Conservation (phyloP, 768 basidiomycete genomes). For the Neoboletus magnificus region DNA sequence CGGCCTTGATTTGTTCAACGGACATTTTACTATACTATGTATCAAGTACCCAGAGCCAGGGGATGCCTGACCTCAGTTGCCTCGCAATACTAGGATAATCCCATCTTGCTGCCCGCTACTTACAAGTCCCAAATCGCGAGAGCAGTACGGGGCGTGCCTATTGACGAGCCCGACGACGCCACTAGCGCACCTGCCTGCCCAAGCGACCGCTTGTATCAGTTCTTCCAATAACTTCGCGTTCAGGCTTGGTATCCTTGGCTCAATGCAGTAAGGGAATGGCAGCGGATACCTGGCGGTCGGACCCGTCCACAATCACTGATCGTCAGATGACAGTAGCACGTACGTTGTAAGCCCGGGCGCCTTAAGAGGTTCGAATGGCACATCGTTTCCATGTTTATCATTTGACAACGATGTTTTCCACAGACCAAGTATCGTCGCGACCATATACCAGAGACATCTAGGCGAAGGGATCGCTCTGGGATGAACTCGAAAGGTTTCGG, state of each 20-base stretch:
- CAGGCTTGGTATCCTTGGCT: constrained; percentile 10
- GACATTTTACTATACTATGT: background rate
- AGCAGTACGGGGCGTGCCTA: background rate
- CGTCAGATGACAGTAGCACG: background rate
- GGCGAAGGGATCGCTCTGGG: constrained; percentile 34
- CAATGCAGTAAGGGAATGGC: constrained; percentile 14
- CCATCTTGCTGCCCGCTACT: background rate
- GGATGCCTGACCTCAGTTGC: background rate
- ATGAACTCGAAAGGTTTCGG: constrained; percentile 34
- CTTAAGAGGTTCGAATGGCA: constrained; percentile 10
- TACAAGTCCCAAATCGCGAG: background rate
- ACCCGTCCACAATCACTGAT: background rate
- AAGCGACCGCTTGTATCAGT: constrained; percentile 2
- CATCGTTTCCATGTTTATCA: constrained; percentile 10
- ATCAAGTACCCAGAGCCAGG: background rate
- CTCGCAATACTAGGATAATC: background rate
- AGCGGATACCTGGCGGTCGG: constrained; percentile 8
- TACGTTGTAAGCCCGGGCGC: constrained; percentile 12
- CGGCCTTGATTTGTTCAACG: background rate
- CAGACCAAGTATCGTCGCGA: constrained; percentile 17
- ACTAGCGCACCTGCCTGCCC: background rate
- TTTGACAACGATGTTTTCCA: constrained; percentile 12
- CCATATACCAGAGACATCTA: constrained; percentile 14
- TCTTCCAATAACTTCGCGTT: constrained; percentile 8
- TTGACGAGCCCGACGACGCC: no score